Percentiles rank a stretch among this genome's conserved stretches.
phyloP scores from a whole-genome alignment of 2,329 filamentous ascomycete species.

The Apiospora marii region DNA sequence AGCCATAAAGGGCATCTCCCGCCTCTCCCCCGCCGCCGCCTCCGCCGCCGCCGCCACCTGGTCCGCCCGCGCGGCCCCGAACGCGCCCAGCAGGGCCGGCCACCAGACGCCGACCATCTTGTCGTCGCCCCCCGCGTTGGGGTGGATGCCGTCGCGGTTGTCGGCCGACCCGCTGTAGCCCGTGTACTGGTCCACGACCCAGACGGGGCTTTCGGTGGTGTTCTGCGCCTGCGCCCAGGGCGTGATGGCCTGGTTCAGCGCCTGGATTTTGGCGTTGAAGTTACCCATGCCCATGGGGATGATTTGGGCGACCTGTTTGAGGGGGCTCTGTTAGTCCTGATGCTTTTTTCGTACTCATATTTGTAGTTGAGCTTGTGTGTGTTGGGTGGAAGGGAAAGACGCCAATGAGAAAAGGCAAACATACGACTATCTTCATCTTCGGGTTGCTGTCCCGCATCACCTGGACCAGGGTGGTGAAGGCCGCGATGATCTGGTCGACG shows the following conservation, averaged over 20 bases:
- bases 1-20: neutral
- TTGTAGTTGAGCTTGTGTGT: too few relatives aligned
- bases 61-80: conserved; percentile 37
- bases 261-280: conserved; percentile 47
- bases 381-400: neutral
- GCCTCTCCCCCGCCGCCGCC: neutral
- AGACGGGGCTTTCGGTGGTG: conserved; percentile 48
- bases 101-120: conserved; percentile 49
- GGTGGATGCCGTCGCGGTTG: conserved; percentile 49
- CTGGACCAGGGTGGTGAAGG: conserved; percentile 48
- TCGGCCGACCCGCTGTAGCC: conserved; percentile 43
- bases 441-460: conserved; percentile 50
- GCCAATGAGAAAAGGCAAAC: conserved; percentile 29
- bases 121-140: conserved; percentile 48
- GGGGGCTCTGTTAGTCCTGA: neutral
- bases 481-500: conserved; percentile 46
- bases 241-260: conserved; percentile 47
- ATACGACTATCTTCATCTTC: conserved; percentile 51
- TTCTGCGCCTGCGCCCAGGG: conserved; percentile 49
- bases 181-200: conserved; percentile 52
- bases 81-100: conserved; percentile 38
- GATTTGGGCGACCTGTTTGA: conserved; percentile 49
- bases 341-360: too few relatives aligned
- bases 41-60: conserved; percentile 27
- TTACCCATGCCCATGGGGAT: conserved; percentile 45